Evolutionary conservation across 2,329 filamentous ascomycete genomes (phyloP).

Genomic region (Colletotrichum lini): DNA sequence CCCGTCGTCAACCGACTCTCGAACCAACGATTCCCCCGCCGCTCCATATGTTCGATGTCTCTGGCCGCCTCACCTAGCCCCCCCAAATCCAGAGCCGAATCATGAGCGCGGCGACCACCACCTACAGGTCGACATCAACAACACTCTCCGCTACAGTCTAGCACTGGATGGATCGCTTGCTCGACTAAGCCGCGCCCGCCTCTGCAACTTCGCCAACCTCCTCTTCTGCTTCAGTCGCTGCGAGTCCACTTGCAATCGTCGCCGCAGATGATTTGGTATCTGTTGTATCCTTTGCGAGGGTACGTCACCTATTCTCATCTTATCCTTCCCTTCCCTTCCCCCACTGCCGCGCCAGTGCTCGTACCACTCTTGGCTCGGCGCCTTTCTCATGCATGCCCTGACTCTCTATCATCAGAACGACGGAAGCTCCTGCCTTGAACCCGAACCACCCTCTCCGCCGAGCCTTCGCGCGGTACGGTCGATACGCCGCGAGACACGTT

Average conservation of each 20-base stretch:
- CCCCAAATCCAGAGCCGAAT: conserved; percentile 19
- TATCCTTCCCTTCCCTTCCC: conserved; percentile 8
- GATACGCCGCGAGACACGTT: conserved; percentile 80
- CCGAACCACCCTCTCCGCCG: conserved; percentile 75
- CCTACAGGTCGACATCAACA: conserved; percentile 23
- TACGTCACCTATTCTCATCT: conserved; percentile 55
- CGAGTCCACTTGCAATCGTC: conserved; percentile 40
- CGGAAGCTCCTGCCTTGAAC: conserved; percentile 77
- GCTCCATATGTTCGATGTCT: conserved; percentile 18
- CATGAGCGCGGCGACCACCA: conserved; percentile 30
- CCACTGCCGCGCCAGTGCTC: background rate
- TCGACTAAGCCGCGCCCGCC: conserved; percentile 30
- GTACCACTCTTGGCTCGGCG: background rate
- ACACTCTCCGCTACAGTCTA: conserved; percentile 8
- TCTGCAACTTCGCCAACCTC: conserved; percentile 22
- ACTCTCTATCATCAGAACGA: conserved; percentile 68
- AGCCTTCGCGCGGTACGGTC: conserved; percentile 78
- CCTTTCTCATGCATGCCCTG: conserved; percentile 22
- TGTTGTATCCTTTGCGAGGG: conserved; percentile 84
- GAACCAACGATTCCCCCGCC: conserved; percentile 22
- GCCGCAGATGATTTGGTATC: conserved; percentile 78
- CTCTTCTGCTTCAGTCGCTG: conserved; percentile 35
- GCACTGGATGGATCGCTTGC: conserved; percentile 31
- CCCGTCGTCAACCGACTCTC: background rate
- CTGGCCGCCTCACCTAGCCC: conserved; percentile 16